Evolutionary conservation across 441 rosid species (phyloP).

Genomic region (Melastoma candidum): DNA sequence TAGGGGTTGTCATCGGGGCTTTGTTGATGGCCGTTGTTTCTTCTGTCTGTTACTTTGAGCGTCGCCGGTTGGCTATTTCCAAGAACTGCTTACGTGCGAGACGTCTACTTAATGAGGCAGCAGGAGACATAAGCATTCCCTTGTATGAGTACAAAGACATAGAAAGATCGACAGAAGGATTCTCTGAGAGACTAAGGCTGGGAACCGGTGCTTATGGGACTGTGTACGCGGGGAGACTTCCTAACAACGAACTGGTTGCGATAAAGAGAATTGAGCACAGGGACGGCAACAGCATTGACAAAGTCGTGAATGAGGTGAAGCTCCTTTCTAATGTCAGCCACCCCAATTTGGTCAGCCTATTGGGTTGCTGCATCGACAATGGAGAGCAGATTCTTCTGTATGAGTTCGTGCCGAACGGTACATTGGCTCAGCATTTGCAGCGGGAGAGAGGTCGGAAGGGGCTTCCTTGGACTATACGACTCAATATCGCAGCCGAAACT

Average conservation of each 20-base stretch:
- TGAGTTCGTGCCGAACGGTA: conserved; percentile 93
- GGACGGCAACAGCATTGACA: conserved; percentile 54
- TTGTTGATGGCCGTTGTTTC: too few relatives aligned
- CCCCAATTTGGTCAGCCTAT: conserved; percentile 69
- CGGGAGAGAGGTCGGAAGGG: conserved; percentile 53
- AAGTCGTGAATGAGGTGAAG: conserved; percentile 80
- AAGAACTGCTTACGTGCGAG: conserved; percentile 15
- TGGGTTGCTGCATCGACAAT: conserved; percentile 74
- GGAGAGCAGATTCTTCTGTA: conserved; percentile 84
- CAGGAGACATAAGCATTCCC: conserved; percentile 44
- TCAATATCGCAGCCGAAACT: conserved; percentile 61
- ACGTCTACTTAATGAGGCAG: conserved; percentile 41
- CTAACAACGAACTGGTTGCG: conserved; percentile 60
- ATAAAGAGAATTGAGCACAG: conserved; percentile 63
- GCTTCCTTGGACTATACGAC: conserved; percentile 68
- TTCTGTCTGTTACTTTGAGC: too few relatives aligned
- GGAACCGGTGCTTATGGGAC: conserved; percentile 94
- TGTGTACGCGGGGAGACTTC: conserved; percentile 71
- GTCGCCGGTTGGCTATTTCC: too few relatives aligned
- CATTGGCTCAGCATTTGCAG: conserved; percentile 70
- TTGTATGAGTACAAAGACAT: conserved; percentile 66
- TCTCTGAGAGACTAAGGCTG: conserved; percentile 67
- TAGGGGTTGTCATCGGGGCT: too few relatives aligned
- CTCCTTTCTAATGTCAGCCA: conserved; percentile 84
- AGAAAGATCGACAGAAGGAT: conserved; percentile 56